These are phyloP conservation scores for Epithele typhae DNA, from an alignment of 768 basidiomycete species.

Conservation along the genomic window DNA sequence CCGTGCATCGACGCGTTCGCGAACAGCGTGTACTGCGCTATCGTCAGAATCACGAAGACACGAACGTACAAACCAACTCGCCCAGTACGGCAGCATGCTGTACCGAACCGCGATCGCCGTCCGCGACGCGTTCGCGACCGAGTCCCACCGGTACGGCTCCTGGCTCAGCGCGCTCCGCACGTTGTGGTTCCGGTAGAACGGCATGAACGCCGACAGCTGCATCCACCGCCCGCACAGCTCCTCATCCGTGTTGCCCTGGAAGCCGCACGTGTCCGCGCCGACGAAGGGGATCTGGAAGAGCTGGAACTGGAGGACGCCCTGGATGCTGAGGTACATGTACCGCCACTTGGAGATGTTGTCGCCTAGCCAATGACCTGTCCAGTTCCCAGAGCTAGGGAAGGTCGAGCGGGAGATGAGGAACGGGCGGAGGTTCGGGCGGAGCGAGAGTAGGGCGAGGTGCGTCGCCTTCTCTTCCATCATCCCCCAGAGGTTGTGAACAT, in stretches of 20 bases:
- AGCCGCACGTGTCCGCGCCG: conserved; percentile 74
- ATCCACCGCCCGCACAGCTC: conserved; percentile 85
- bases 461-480: conserved; percentile 68
- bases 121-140: conserved; percentile 68
- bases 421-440: conserved; percentile 58
- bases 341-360: conserved; percentile 77
- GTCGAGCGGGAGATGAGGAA: conserved; percentile 71
- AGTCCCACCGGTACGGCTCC: conserved; percentile 80
- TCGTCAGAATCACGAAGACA: not conserved
- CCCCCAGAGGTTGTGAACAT: conserved; percentile 70
- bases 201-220: conserved; percentile 78
- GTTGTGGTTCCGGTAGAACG: conserved; percentile 83
- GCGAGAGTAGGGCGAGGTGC: conserved; percentile 48
- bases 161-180: conserved; percentile 61
- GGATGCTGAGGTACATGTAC: conserved; percentile 65
- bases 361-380: conserved; percentile 76
- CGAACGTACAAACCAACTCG: conserved; percentile 31
- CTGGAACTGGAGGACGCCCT: conserved; percentile 82
- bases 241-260: conserved; percentile 69
- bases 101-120: conserved; percentile 71
- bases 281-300: conserved; percentile 82
- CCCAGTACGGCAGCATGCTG: conserved; percentile 76
- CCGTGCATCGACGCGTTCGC: conserved; percentile 61
- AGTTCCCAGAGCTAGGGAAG: conserved; percentile 63
- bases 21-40: conserved; percentile 64